phyloP scores from a whole-genome alignment of 768 basidiomycete genomes.

The Russula brevipes region DNA sequence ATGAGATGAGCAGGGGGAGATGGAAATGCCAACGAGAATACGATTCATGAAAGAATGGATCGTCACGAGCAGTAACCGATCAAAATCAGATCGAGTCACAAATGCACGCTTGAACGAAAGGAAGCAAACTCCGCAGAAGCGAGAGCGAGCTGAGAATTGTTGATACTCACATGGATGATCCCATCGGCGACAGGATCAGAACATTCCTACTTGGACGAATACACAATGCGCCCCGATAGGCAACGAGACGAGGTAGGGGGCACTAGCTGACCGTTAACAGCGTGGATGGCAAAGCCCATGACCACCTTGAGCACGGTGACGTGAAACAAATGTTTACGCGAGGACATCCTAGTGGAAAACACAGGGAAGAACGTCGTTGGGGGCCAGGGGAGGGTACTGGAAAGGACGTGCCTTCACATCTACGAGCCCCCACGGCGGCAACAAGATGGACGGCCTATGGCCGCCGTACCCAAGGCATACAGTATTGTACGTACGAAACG shows the following conservation, averaged over 20 bases:
- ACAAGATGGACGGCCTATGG: neutral
- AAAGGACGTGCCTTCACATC: too few species aligned
- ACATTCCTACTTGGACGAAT: neutral
- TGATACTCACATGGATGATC: neutral
- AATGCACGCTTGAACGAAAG: constrained; percentile 8
- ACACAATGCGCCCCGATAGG: neutral
- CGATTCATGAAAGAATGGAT: constrained; percentile 20
- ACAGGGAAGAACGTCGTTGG: too few species aligned
- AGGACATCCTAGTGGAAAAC: too few species aligned
- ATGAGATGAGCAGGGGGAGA: neutral
- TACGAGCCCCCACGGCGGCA: too few species aligned
- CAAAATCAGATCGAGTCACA: constrained; percentile 17
- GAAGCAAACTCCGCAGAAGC: constrained; percentile 19
- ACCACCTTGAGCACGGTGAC: too few species aligned
- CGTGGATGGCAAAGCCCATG: too few species aligned
- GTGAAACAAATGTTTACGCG: too few species aligned
- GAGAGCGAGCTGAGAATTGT: neutral
- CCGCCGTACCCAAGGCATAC: neutral
- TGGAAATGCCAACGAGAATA: constrained; percentile 4
- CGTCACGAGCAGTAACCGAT: constrained; percentile 23
- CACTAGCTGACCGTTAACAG: too few species aligned
- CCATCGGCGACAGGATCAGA: constrained; percentile 5
- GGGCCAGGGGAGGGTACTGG: too few species aligned
- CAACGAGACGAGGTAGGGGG: neutral
- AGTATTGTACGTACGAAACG: neutral